Evolutionary conservation across 176 grass and related monocot species (phyloP).

Genomic region (Avena atlantica): DNA sequence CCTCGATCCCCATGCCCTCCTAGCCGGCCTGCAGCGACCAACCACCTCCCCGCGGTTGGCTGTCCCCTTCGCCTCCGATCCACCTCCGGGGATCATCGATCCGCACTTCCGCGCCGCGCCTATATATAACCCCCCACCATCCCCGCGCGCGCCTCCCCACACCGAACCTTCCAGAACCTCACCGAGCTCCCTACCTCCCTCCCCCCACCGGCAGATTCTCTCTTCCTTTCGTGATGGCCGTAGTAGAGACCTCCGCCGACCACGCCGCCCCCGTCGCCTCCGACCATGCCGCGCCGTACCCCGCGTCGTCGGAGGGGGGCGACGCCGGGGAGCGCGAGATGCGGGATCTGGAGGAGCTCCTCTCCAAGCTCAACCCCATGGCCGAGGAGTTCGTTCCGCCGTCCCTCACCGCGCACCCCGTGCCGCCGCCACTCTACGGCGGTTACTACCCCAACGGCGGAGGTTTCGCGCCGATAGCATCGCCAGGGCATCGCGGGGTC

Average conservation of each 20-base stretch:
- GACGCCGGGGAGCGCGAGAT: conserved; percentile 77
- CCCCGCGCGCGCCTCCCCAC: neutral
- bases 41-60: conserved; percentile 24
- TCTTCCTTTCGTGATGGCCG: conserved; percentile 37
- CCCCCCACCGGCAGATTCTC: neutral
- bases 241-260: conserved; percentile 56
- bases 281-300: conserved; percentile 26
- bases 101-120: conserved; percentile 2
- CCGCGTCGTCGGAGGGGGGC: neutral
- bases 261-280: conserved; percentile 25
- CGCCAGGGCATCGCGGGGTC: conserved; percentile 45
- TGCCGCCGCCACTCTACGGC: conserved; percentile 19
- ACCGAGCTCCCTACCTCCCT: neutral
- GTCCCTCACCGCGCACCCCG: conserved; percentile 51
- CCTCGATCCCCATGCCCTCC: conserved; percentile 36
- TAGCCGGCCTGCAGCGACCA: conserved; percentile 24
- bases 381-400: conserved; percentile 98
- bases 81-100: conserved; percentile 36
- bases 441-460: conserved; percentile 61
- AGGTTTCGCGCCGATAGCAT: conserved; percentile 39
- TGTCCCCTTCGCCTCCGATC: conserved; percentile 44
- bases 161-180: conserved; percentile 49
- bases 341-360: conserved; percentile 95
- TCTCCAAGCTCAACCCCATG: conserved; percentile 99
- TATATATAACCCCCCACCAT: conserved; percentile 34